These are phyloP conservation scores for Trypanosoma brucei DNA, from an alignment of 208 protist genomes.

Conservation along the genomic window DNA sequence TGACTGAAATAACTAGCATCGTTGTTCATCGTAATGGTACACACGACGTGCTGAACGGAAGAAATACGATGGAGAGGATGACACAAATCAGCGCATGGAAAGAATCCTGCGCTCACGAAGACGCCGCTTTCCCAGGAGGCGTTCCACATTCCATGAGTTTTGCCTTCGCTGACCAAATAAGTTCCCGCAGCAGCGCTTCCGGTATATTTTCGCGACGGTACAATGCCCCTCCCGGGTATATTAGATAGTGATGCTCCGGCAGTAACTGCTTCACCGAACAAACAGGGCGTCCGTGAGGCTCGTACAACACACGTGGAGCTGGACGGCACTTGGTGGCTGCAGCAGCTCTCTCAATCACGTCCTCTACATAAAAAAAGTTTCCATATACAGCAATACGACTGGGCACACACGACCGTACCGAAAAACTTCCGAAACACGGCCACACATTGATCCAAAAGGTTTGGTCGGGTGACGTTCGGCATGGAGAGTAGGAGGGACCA, in stretches of 20 bases:
- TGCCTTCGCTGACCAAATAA: constrained; percentile 29
- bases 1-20: too few species aligned
- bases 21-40: too few species aligned
- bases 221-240: constrained; percentile 44
- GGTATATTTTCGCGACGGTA: constrained; percentile 44
- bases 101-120: too few species aligned
- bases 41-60: too few species aligned
- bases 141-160: constrained; percentile 2
- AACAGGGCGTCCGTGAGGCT: constrained; percentile 35
- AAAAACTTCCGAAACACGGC: constrained; percentile 44
- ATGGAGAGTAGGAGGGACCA: neutral
- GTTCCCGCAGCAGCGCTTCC: constrained; percentile 24
- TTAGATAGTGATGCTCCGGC: constrained; percentile 47
- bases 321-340: constrained; percentile 38
- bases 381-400: constrained; percentile 27
- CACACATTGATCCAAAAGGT: constrained; percentile 59
- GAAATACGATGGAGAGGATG: too few species aligned
- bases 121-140: neutral
- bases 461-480: neutral
- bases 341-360: constrained; percentile 37
- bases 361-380: constrained; percentile 42
- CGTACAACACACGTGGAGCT: constrained; percentile 37
- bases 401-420: constrained; percentile 8
- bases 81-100: too few species aligned
- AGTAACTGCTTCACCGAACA: constrained; percentile 24